Evolutionary conservation across 176 grass and related monocot genomes (phyloP).

Genomic region (Triticum turgidum): DNA sequence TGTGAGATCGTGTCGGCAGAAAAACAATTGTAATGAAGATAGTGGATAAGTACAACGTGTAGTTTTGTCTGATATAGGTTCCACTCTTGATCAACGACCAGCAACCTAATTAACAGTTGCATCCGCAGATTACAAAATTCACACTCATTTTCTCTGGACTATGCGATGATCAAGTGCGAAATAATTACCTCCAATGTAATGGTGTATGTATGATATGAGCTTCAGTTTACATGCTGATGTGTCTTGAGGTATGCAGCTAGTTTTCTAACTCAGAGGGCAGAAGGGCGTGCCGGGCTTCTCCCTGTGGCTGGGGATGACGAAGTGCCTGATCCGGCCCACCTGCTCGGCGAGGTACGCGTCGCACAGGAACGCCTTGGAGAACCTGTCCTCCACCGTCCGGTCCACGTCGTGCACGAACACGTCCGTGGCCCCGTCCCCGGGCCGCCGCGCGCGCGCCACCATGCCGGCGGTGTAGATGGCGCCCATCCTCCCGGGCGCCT

Average conservation of each 20-base stretch:
- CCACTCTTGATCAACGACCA: neutral
- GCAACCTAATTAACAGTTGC: neutral
- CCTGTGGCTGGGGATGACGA: no score
- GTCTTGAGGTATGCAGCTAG: neutral
- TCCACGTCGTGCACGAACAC: constrained; percentile 86
- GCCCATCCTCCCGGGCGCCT: constrained; percentile 62
- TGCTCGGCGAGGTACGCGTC: no score
- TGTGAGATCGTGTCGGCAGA: no score
- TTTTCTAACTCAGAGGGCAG: no score
- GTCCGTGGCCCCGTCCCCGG: constrained; percentile 34
- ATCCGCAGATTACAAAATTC: neutral
- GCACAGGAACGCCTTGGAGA: no score
- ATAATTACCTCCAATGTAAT: neutral
- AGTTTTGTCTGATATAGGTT: neutral
- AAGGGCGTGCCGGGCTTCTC: no score
- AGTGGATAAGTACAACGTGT: neutral
- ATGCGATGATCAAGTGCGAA: neutral
- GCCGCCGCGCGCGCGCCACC: constrained; percentile 49
- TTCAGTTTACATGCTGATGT: neutral
- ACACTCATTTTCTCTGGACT: neutral
- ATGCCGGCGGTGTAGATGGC: constrained; percentile 88
- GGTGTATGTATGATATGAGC: neutral
- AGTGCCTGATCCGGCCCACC: no score
- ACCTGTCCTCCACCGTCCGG: constrained; percentile 61
- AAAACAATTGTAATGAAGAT: neutral